phyloP scores from a whole-genome alignment of 2,329 filamentous ascomycete genomes.

The Aspergillus ochraceoroseus region DNA sequence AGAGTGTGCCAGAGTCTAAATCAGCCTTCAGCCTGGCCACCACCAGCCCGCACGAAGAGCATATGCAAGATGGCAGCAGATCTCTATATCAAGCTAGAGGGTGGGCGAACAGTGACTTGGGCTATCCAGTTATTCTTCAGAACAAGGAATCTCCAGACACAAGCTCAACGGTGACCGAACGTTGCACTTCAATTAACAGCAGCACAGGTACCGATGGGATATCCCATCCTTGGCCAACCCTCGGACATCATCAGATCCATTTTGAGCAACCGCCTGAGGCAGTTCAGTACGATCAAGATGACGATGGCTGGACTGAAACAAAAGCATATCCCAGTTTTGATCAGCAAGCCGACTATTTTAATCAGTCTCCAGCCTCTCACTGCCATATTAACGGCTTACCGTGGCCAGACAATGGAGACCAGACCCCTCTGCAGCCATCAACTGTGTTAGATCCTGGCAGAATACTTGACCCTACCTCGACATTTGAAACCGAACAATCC shows the following conservation, averaged over 20 bases:
- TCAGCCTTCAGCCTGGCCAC: conserved; percentile 4
- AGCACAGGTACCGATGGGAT: conserved; percentile 3
- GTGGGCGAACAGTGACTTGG: conserved; percentile 6
- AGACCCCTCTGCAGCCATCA: conserved; percentile 4
- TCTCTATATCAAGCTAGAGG: conserved; percentile 5
- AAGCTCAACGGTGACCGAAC: conserved; percentile 6
- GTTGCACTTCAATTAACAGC: conserved; percentile 4
- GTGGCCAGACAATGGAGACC: background rate
- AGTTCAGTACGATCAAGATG: background rate
- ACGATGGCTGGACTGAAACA: conserved; percentile 5
- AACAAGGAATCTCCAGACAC: conserved; percentile 3
- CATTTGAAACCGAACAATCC: conserved; percentile 4
- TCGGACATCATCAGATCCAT: too few species aligned
- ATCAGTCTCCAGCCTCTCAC: conserved; percentile 1
- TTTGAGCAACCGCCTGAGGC: conserved; percentile 6
- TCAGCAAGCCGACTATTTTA: conserved; percentile 2
- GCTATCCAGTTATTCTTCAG: conserved; percentile 2
- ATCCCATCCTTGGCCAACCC: conserved; percentile 10
- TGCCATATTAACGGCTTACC: conserved; percentile 7
- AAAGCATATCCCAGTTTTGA: conserved; percentile 1
- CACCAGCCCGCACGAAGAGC: conserved; percentile 4
- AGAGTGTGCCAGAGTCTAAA: conserved; percentile 12
- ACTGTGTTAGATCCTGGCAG: conserved; percentile 4
- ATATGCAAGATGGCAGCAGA: background rate
- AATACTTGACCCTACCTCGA: background rate